phyloP scores from a whole-genome alignment of 257 asterid species.

The Echium plantagineum region DNA sequence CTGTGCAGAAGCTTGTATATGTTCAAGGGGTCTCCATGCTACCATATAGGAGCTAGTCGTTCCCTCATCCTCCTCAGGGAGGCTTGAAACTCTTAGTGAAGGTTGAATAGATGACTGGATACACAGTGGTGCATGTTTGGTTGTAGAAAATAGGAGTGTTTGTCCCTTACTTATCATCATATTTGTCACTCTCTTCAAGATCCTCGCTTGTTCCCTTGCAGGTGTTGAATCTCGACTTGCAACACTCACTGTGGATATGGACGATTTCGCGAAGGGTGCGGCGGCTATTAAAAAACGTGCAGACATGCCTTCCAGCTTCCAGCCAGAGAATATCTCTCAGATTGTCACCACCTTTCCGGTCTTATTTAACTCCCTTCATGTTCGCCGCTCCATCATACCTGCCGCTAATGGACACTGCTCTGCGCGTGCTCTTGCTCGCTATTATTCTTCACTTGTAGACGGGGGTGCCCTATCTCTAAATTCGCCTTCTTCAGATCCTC shows the following conservation, averaged over 20 bases:
- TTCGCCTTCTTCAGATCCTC: conserved; percentile 52
- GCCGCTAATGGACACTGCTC: conserved; percentile 94
- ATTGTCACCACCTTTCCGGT: conserved; percentile 56
- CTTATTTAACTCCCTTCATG: conserved; percentile 57
- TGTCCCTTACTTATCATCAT: no score
- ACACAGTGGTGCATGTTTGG: no score
- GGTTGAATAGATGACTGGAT: no score
- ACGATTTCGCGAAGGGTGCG: conserved; percentile 53
- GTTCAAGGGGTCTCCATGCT: no score
- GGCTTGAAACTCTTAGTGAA: no score
- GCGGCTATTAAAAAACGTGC: conserved; percentile 33
- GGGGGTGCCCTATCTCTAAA: conserved; percentile 55
- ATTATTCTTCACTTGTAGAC: conserved; percentile 84
- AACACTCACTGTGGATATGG: conserved; percentile 69
- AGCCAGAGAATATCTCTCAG: conserved; percentile 42
- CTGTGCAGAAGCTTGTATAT: no score
- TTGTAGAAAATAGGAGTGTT: no score
- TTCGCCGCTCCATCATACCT: conserved; percentile 86
- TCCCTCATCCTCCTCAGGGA: no score
- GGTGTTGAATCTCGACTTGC: conserved; percentile 98
- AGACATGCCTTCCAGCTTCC: conserved; percentile 66
- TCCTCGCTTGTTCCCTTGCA: conserved; percentile 15
- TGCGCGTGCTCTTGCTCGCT: conserved; percentile 95
- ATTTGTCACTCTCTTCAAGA: not conserved
- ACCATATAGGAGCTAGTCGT: no score